A percentile compares a stretch with the other conserved stretches of the same genome.
phyloP scores from a whole-genome alignment of 768 basidiomycete genomes.

The Brasilioporus rufonigricans region DNA sequence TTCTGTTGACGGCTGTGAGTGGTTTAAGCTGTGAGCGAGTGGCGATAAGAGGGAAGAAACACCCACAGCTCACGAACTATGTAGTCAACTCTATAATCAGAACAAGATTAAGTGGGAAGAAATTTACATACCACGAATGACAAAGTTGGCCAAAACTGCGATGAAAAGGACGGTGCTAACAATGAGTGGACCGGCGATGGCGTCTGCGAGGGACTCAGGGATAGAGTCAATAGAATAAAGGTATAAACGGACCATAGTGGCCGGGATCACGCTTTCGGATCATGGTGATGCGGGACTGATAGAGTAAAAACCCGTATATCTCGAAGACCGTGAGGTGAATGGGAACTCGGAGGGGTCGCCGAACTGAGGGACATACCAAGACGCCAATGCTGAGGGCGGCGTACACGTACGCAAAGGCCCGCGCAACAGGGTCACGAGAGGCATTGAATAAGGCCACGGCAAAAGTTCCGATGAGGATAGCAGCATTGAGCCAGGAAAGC shows the following conservation, averaged over 20 bases:
- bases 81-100: slow-evolving; percentile 3
- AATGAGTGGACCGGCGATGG: slow-evolving; percentile 76
- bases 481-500: slow-evolving; percentile 88
- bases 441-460: slow-evolving; percentile 88
- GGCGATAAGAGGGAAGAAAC: neutral
- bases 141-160: slow-evolving; percentile 85
- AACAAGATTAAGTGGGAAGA: neutral
- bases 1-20: slow-evolving; percentile 25
- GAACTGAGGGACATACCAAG: slow-evolving; percentile 42
- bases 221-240: neutral
- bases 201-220: slow-evolving; percentile 48
- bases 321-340: slow-evolving; percentile 27
- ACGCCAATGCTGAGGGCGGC: slow-evolving; percentile 74
- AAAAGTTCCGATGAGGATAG: slow-evolving; percentile 81
- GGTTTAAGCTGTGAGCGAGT: neutral
- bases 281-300: slow-evolving; percentile 86
- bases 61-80: slow-evolving; percentile 63
- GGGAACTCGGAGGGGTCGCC: neutral
- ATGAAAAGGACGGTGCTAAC: slow-evolving; percentile 82
- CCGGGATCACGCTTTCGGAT: slow-evolving; percentile 88
- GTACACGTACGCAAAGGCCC: slow-evolving; percentile 80
- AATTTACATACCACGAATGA: slow-evolving; percentile 69
- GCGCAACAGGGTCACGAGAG: slow-evolving; percentile 59
- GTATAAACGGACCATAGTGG: slow-evolving; percentile 67
- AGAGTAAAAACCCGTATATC: slow-evolving; percentile 84